These are phyloP conservation scores for Cladorrhinum sp. DNA, from an alignment of 2,329 filamentous ascomycete species.

Conservation along the genomic window DNA sequence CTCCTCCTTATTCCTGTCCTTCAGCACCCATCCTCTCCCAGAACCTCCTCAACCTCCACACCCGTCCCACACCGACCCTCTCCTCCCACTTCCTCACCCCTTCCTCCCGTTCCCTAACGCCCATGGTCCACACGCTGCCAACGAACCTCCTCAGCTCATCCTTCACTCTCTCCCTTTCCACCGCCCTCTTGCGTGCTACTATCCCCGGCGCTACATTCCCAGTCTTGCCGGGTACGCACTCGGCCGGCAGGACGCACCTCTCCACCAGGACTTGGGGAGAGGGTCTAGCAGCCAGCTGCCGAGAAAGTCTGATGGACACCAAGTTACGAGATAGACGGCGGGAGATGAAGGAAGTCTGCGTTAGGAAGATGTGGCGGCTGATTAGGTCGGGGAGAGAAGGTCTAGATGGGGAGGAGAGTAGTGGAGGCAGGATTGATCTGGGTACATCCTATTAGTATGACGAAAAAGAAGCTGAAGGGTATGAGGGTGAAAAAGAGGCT, in stretches of 20 bases:
- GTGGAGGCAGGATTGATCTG: slow-evolving; percentile 45
- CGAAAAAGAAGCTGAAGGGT: not conserved
- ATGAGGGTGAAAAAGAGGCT: not conserved
- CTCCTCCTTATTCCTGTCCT: slow-evolving; percentile 34
- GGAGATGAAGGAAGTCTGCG: slow-evolving; percentile 62
- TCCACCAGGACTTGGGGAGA: slow-evolving; percentile 59
- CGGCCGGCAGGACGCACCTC: slow-evolving; percentile 61
- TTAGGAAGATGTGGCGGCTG: slow-evolving; percentile 63
- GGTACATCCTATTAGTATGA: not conserved
- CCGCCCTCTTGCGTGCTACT: slow-evolving; percentile 58
- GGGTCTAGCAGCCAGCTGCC: slow-evolving; percentile 58
- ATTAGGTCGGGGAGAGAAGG: slow-evolving; percentile 62
- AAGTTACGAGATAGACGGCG: slow-evolving; percentile 61
- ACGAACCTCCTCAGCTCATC: slow-evolving; percentile 65
- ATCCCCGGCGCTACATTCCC: slow-evolving; percentile 55
- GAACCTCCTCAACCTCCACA: slow-evolving; percentile 61
- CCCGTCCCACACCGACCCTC: slow-evolving; percentile 51
- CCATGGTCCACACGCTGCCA: slow-evolving; percentile 53
- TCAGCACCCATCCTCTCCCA: slow-evolving; percentile 59
- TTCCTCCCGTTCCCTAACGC: slow-evolving; percentile 50
- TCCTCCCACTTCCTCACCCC: slow-evolving; percentile 48
- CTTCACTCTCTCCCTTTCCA: slow-evolving; percentile 67
- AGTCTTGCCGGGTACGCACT: slow-evolving; percentile 51
- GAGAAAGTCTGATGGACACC: slow-evolving; percentile 62
- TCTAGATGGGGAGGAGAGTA: slow-evolving; percentile 55